Evolutionary conservation across 2,329 filamentous ascomycete species (phyloP).

Genomic region (Lasiodiplodia citricola): DNA sequence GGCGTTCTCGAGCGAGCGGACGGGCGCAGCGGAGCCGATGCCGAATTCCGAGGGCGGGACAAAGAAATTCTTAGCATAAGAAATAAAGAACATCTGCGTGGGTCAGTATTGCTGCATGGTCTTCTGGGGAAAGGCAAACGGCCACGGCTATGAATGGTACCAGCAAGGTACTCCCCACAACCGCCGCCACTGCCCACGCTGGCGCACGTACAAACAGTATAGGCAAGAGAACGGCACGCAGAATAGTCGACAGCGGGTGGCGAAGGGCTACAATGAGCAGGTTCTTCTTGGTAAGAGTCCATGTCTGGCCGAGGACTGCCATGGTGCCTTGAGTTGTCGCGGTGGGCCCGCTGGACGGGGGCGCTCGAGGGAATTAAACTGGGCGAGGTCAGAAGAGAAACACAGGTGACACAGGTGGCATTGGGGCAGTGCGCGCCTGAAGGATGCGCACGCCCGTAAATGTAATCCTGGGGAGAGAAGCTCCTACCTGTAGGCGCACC

Average conservation of each 20-base stretch:
- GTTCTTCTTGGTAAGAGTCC: slow-evolving; percentile 64
- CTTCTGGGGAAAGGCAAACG: not conserved
- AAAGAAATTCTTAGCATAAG: slow-evolving; percentile 82
- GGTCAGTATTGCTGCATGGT: not conserved
- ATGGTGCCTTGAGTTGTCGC: slow-evolving; percentile 27
- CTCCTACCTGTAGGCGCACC: not conserved
- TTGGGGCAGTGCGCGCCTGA: slow-evolving; percentile 9
- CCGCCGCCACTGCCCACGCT: not conserved
- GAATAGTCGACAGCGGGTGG: slow-evolving; percentile 58
- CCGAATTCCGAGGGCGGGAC: slow-evolving; percentile 78
- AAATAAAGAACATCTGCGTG: slow-evolving; percentile 54
- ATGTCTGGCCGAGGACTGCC: slow-evolving; percentile 57
- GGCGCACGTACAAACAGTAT: slow-evolving; percentile 53
- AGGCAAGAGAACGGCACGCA: slow-evolving; percentile 62
- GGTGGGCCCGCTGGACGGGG: not conserved
- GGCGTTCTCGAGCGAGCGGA: slow-evolving; percentile 70
- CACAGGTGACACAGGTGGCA: not conserved
- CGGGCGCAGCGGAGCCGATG: slow-evolving; percentile 65
- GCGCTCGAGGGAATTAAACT: not conserved
- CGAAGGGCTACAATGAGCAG: slow-evolving; percentile 60
- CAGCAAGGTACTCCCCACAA: not conserved
- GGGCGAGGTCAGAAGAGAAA: not conserved
- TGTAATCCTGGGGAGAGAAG: not conserved
- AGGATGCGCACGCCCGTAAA: not conserved
- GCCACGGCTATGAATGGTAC: not conserved